Base-by-base conservation (phyloP, 208 protist species). In the Leishmania aethiopica region DNA sequence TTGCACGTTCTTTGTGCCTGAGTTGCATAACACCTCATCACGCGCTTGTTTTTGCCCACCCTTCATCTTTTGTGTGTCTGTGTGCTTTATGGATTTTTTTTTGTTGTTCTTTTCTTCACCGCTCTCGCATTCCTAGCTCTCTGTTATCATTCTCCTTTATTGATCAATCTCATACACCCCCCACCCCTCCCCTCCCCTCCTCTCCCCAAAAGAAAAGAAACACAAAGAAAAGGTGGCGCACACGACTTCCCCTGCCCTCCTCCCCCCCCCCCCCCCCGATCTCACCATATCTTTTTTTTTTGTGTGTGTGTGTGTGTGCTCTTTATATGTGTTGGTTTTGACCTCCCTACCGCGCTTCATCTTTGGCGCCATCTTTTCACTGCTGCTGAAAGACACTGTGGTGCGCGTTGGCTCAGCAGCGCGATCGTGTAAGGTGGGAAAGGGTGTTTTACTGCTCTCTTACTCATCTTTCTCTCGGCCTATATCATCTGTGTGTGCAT, bases 331-430 rank as follows among this genome's bases (percentile, higher is more conserved):
- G 3, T 73, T 11, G 35, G 47, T 77, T 77, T 67, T 37, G 0
- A 53, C 32, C 28, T 35, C 35, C 60, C 28, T 82, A 72, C 73
- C 67, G 60, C 0, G 80, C 66, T 76, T 79, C 19, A 78, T 79
- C 53, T 71, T 72, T 78, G n/a, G 53, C 40, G 57, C 75, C 1
- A 25, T 71, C 40, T n/a, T 62, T 28, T 62, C 35, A 6, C 32
- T 57, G 51, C 49, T 57, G n/a, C 49, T 60, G 32, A 62, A 77
- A 62, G 47, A 60, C 72, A 45, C 42, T 42, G 8, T 10, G 49
- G 72, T 60, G 15, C 32, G 51, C 76, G 22, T 40, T 19, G n/a
- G 15, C 40, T 51, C 57, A 49, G 35, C 10, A 35, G n/a, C 25
- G 47, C n/a, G 35, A 49, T 62, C 37, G 40, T n/a, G 10, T 17